These are phyloP conservation scores for Gossypium australe DNA, from an alignment of 345 rosid genomes.

Conservation along the genomic window DNA sequence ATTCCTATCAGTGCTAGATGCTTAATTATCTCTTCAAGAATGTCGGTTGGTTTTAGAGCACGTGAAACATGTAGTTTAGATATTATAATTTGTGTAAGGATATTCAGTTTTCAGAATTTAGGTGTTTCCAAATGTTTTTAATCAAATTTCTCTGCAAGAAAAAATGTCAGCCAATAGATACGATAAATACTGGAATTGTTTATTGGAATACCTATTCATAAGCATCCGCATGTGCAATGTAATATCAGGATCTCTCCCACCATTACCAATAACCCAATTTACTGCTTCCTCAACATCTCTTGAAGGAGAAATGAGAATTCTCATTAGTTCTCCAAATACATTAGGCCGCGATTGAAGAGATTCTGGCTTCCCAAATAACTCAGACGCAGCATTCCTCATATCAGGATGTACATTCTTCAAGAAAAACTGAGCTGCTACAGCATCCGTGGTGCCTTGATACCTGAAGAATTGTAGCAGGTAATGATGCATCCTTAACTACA, in stretches of 20 bases:
- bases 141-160: neutral
- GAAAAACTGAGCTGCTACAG: slow-evolving; percentile 91
- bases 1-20: neutral
- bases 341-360: slow-evolving; percentile 53
- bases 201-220: slow-evolving; percentile 53
- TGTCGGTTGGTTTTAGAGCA: neutral
- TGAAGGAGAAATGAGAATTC: slow-evolving; percentile 71
- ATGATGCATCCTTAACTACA: neutral
- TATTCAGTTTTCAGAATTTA: neutral
- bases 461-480: slow-evolving; percentile 34
- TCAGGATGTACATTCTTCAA: slow-evolving; percentile 73
- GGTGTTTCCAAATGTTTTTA: neutral
- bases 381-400: slow-evolving; percentile 70
- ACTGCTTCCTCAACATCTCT: slow-evolving; percentile 73
- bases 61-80: no score
- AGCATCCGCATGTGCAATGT: slow-evolving; percentile 93
- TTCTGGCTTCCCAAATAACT: slow-evolving; percentile 66
- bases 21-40: neutral
- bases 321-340: slow-evolving; percentile 94
- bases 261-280: slow-evolving; percentile 52
- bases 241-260: slow-evolving; percentile 68
- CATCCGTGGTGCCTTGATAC: slow-evolving; percentile 96
- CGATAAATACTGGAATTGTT: neutral
- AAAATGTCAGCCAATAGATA: neutral
- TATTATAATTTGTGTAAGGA: neutral